Base-by-base conservation (phyloP, 2,329 filamentous ascomycete species). In the Penicillium freii region DNA sequence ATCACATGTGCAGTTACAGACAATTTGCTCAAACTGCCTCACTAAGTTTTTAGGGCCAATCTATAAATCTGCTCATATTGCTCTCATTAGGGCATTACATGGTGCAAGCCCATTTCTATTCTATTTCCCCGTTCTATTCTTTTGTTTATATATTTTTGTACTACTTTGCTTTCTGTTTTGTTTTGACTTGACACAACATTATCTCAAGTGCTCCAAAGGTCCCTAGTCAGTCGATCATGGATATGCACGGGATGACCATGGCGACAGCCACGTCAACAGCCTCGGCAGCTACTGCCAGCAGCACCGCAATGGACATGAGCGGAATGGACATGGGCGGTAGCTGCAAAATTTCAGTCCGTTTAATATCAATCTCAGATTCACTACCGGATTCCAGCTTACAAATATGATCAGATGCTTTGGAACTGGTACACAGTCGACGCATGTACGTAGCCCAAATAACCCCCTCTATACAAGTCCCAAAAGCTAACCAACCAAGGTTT, bases 401-500 rank as follows among this genome's bases (percentile, higher is more conserved):
- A 25, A 21, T 8, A 40, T 33, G 21, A 15, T 36, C 15, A 67
- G 65, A 67, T 67, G 65, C 54, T 66, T 4, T 67, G 65, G 65
- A 67, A 67, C 38, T 67, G 65, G 65, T 51, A 60, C 39, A 66
- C 65, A 5, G 57, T 67, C 11, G 64, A 65, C 39, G 34, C 62
- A 25, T 67, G 65, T 67, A 60, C 7, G 58, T n/a, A 13, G 7
- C 38, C 17, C 15, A 7, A 29, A 29, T 11, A 19, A 17, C 11
- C 40, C 25, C 25, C 27, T 29, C 13, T 5, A 51, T 2, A 23
- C 3, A 27, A 40, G 3, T 1, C 21, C 15, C 10, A 31, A 34
- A 23, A 34, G 8, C 45, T 21, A 50, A 50, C n/a, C 7, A 29
- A 29, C 15, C 10, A 5, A 78, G 76, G 86, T 75, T 93, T 94